Base-by-base conservation (phyloP, 1,284 basidiomycete species). In the Calocybe gambosa region DNA sequence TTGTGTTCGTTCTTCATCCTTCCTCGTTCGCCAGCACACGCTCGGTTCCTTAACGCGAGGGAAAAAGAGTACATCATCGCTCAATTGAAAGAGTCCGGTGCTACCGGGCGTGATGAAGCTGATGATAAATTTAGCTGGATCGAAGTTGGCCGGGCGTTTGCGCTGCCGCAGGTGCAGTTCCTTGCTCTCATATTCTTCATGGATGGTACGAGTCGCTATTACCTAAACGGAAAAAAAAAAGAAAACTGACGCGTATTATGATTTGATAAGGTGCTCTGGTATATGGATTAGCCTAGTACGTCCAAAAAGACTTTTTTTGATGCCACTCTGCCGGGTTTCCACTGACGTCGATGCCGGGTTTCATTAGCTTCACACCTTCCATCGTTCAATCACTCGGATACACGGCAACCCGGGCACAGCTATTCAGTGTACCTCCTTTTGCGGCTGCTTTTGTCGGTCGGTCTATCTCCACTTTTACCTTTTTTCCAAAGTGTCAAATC, bases 331-430 rank as follows among this genome's bases (percentile, higher is more conserved):
- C n/a, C n/a, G n/a, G n/a, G n/a, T n/a, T n/a, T n/a, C n/a, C n/a
- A n/a, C n/a, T n/a, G n/a, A n/a, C n/a, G n/a, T n/a, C n/a, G n/a
- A n/a, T n/a, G n/a, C n/a, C n/a, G n/a, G n/a, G n/a, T n/a, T n/a
- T n/a, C n/a, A n/a, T n/a, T 43, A 74, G 73, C 55, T 82, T 82
- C 52, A 64, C 74, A 3, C 79, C 80, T 10, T 69, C 70, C 0
- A 76, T 78, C 46, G 68, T 79, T 7, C 62, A 62, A 37, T 53
- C 60, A 18, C 64, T 78, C 12, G 74, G 74, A 12, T 74, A 69
- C 52, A 64, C 63, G 1, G 64, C 66, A 3, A 63, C 68, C 13
- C 58, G 56, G 4, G 70, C 73, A 7, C 75, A 77, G 48, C 61
- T 76, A 7, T 68, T 74, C 69, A 73, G 66, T 18, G 74, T 75